Evolutionary conservation across 2,329 filamentous ascomycete genomes (phyloP).

Genomic region (Rhynchosporium graminicola): DNA sequence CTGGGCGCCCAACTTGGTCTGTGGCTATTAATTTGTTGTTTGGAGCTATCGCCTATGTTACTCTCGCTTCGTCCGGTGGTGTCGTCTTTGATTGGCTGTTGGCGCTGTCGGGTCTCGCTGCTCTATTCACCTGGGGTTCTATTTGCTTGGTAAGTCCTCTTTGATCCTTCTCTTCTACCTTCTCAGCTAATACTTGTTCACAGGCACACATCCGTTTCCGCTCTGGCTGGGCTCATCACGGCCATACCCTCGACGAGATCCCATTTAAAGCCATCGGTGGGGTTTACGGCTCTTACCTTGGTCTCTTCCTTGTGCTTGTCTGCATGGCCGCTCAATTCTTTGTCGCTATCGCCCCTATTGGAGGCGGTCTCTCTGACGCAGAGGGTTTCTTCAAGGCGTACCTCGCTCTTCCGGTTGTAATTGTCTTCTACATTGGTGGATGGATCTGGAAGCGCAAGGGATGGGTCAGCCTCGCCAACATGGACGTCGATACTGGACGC

Average conservation of each 20-base stretch:
- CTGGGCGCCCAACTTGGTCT: conserved; percentile 68
- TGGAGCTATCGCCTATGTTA: conserved; percentile 59
- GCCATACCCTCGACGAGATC: conserved; percentile 60
- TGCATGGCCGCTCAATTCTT: conserved; percentile 40
- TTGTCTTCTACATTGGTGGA: conserved; percentile 45
- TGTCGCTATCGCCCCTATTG: conserved; percentile 49
- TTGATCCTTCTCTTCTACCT: conserved; percentile 62
- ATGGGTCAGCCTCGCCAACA: conserved; percentile 23
- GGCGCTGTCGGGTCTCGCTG: conserved; percentile 69
- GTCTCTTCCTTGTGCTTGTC: conserved; percentile 55
- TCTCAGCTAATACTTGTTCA: conserved; percentile 49
- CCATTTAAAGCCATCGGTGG: conserved; percentile 61
- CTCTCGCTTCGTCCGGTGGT: conserved; percentile 44
- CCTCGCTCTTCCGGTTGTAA: conserved; percentile 49
- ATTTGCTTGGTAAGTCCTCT: conserved; percentile 58
- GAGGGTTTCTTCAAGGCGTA: conserved; percentile 59
- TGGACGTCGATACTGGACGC: conserved; percentile 22
- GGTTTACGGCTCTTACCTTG: conserved; percentile 60
- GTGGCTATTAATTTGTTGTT: conserved; percentile 54
- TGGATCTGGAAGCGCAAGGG: conserved; percentile 52
- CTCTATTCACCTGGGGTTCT: conserved; percentile 73
- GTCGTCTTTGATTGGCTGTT: conserved; percentile 65
- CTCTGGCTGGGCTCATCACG: conserved; percentile 43
- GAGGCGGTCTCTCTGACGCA: conserved; percentile 41
- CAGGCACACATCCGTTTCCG: conserved; percentile 67